phyloP scores from a whole-genome alignment of 345 rosid species.

The Brassica napus region Da-Ae NC_063436.1:16783501-16784000 shows the following conservation, averaged over 20 bases:
- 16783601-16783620: slow-evolving; percentile 11
- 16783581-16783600: background rate
- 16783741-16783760: slow-evolving; percentile 34
- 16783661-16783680: slow-evolving; percentile 20
- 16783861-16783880: slow-evolving; percentile 50
- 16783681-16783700: background rate
- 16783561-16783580: background rate
- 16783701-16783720: slow-evolving; percentile 32
- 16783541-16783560: slow-evolving; percentile 8
- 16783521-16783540: slow-evolving; percentile 12
- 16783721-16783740: slow-evolving; percentile 38
- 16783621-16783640: slow-evolving; percentile 30
- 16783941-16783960: background rate
- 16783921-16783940: slow-evolving; percentile 27
- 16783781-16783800: slow-evolving; percentile 42
- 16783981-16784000: slow-evolving; percentile 68
- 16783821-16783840: slow-evolving; percentile 50
- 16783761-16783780: slow-evolving; percentile 39
- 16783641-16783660: background rate
- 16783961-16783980: slow-evolving; percentile 38
- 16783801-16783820: slow-evolving; percentile 41
- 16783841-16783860: slow-evolving; percentile 56
- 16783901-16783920: slow-evolving; percentile 34
- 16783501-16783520: slow-evolving; percentile 13
- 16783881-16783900: slow-evolving; percentile 41